Percentiles rank a stretch among this genome's conserved stretches.
These are phyloP conservation scores for Zymoseptoria passerinii DNA, from an alignment of 2,329 filamentous ascomycete species.

Conservation along the genomic window DNA sequence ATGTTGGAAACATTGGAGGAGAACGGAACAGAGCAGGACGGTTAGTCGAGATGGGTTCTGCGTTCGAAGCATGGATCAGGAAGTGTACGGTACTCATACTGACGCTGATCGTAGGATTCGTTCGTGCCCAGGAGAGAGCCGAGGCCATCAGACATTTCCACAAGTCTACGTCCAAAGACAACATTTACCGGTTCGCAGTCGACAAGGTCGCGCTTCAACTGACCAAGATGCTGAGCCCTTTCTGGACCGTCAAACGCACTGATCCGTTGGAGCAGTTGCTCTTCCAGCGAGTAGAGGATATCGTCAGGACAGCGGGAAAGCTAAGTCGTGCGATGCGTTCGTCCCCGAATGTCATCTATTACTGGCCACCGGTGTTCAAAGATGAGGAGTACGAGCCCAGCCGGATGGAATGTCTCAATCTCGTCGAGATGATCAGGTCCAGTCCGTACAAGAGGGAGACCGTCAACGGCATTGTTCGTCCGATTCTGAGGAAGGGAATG, in stretches of 20 bases:
- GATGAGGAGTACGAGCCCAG: constrained; percentile 25
- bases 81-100: neutral
- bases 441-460: constrained; percentile 19
- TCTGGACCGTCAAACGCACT: constrained; percentile 1
- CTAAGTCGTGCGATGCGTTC: constrained; percentile 19
- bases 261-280: neutral
- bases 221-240: constrained; percentile 10
- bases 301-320: constrained; percentile 16
- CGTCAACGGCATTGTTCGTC: constrained; percentile 10
- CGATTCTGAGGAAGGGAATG: constrained; percentile 10
- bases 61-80: neutral
- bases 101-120: constrained; percentile 19
- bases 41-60: constrained; percentile 11
- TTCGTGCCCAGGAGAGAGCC: constrained; percentile 19
- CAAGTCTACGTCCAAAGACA: neutral
- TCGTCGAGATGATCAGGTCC: constrained; percentile 16
- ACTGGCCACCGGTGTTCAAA: constrained; percentile 27
- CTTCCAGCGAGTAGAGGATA: constrained; percentile 4
- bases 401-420: constrained; percentile 24
- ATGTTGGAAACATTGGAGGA: constrained; percentile 33
- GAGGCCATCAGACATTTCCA: neutral
- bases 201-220: constrained; percentile 6
- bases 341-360: constrained; percentile 20
- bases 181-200: neutral
- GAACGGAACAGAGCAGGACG: constrained; percentile 33